Conservation (phyloP, 495 filamentous ascomycete genomes). For the Sordaria brevicollis region DNA sequence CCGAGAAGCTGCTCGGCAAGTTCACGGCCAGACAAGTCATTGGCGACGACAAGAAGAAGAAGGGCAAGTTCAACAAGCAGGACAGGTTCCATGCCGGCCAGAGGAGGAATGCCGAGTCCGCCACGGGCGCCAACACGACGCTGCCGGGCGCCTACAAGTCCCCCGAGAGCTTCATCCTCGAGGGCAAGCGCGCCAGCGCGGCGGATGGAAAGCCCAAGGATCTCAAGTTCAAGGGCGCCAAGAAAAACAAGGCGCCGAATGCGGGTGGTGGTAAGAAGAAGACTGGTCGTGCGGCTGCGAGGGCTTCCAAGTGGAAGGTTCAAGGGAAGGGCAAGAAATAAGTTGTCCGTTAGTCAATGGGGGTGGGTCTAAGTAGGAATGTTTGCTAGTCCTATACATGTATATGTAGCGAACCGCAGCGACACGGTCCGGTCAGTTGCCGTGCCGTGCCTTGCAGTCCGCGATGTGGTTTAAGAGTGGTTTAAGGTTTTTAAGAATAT, state of each 20-base stretch:
- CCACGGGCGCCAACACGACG: background rate
- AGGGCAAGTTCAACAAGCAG: conserved; percentile 7
- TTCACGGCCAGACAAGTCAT: conserved; percentile 57
- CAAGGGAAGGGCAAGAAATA: conserved; percentile 1
- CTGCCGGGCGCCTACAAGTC: conserved; percentile 21
- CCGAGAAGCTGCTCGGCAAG: conserved; percentile 70
- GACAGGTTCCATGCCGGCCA: conserved; percentile 13
- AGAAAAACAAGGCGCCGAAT: conserved; percentile 22
- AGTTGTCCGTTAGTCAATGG: background rate
- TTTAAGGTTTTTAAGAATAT: no score
- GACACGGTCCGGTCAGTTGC: background rate
- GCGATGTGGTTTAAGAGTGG: background rate
- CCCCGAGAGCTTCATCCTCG: conserved; percentile 71
- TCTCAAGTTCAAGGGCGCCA: conserved; percentile 51
- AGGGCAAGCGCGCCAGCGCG: conserved; percentile 72
- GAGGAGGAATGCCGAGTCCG: background rate
- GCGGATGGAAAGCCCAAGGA: conserved; percentile 50
- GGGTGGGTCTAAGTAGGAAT: background rate
- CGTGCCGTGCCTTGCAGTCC: background rate
- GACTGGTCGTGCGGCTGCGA: conserved; percentile 4
- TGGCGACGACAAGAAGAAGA: conserved; percentile 18
- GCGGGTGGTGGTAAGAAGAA: conserved; percentile 30
- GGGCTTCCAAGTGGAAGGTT: conserved; percentile 55
- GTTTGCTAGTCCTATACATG: no score
- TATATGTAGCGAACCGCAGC: background rate